Evolutionary conservation across 2,329 filamentous ascomycete genomes (phyloP).

Genomic region (Didymosphaeria variabile): DNA sequence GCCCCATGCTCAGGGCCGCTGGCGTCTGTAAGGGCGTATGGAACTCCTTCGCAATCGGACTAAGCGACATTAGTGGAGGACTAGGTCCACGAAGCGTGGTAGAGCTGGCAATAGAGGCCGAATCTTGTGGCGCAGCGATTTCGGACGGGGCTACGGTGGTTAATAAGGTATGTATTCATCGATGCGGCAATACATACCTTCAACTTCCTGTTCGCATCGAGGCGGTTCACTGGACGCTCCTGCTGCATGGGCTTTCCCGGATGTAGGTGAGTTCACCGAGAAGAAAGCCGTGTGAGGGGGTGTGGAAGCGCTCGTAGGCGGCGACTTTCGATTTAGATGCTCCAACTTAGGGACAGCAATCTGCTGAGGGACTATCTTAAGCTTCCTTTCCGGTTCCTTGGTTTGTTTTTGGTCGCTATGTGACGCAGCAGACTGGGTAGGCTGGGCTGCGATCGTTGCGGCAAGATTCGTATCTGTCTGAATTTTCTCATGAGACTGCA

Average conservation of each 20-base stretch:
- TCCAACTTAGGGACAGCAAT: slow-evolving; percentile 29
- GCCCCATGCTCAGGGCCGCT: background rate
- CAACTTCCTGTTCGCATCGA: background rate
- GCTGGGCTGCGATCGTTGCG: background rate
- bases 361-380: slow-evolving; percentile 16
- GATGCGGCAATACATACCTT: background rate
- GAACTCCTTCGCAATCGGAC: slow-evolving; percentile 21
- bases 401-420: background rate
- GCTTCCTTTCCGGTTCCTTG: slow-evolving; percentile 16
- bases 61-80: slow-evolving; percentile 17
- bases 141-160: background rate
- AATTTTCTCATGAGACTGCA: slow-evolving; percentile 4
- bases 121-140: slow-evolving; percentile 5
- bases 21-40: slow-evolving; percentile 25
- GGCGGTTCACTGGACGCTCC: background rate
- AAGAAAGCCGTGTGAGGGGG: slow-evolving; percentile 4
- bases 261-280: background rate
- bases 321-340: slow-evolving; percentile 14
- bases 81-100: slow-evolving; percentile 14
- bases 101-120: slow-evolving; percentile 18
- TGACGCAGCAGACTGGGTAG: background rate
- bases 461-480: background rate
- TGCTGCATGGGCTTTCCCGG: background rate
- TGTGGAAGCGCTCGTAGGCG: slow-evolving; percentile 5
- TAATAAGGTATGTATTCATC: background rate